Percentiles rank a stretch among this genome's conserved stretches.
These are phyloP conservation scores for Trametes sp. DNA, from an alignment of 1,284 basidiomycete genomes.

Conservation along the genomic window DNA sequence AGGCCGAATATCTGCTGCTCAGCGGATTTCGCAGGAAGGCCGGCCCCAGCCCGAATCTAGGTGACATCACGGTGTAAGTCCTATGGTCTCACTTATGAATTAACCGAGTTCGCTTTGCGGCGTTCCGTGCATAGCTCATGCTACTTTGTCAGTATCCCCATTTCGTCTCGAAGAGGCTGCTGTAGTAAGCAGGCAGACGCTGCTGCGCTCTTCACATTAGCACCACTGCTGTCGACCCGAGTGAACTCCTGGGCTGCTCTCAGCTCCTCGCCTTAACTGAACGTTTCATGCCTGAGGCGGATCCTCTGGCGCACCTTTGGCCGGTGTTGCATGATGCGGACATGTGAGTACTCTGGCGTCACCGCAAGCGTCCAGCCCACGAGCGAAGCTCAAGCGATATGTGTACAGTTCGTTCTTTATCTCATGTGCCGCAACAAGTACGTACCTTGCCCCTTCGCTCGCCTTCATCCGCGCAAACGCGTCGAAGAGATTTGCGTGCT, in stretches of 20 bases:
- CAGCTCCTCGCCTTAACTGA: neutral
- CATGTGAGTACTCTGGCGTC: constrained; percentile 1
- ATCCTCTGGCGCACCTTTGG: constrained; percentile 14
- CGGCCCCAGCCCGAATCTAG: neutral
- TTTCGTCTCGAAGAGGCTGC: neutral
- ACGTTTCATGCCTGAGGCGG: constrained; percentile 2
- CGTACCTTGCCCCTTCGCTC: neutral
- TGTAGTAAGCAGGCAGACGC: neutral
- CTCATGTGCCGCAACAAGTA: constrained; percentile 20
- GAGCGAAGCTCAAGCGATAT: too few relatives aligned
- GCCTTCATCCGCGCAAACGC: neutral
- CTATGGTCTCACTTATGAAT: neutral
- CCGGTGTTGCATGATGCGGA: constrained; percentile 18
- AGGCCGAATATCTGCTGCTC: neutral
- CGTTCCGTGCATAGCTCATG: neutral
- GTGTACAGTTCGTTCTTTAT: constrained; percentile 18
- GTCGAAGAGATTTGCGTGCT: neutral
- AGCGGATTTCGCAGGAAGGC: neutral
- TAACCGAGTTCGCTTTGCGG: too few relatives aligned
- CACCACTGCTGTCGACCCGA: constrained; percentile 5
- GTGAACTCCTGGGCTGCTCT: neutral
- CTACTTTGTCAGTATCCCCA: neutral
- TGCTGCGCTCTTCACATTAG: neutral
- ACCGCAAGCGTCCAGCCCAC: too few relatives aligned
- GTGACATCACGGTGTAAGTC: neutral